Percentiles rank a stretch among this genome's conserved stretches.
Conservation (phyloP, 352 stramenopile genomes). For the Phytophthora pisi region DNA sequence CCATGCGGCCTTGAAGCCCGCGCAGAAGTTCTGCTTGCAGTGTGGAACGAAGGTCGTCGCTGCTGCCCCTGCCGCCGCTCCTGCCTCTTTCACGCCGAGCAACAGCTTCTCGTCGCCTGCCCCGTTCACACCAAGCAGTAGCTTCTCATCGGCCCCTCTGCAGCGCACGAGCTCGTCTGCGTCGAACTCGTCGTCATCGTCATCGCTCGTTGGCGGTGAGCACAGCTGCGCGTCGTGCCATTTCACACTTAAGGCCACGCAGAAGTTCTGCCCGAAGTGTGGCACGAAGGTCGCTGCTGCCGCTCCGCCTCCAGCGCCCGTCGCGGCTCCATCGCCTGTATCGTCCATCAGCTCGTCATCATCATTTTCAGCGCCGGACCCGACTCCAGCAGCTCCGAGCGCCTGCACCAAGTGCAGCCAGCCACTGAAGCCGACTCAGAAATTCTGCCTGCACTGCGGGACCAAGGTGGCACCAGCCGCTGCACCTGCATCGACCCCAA, state of each 20-base stretch:
- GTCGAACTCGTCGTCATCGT: constrained; percentile 38
- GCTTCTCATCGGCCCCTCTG: constrained; percentile 23
- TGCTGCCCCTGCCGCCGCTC: not conserved
- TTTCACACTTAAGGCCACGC: constrained; percentile 56
- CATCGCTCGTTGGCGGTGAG: constrained; percentile 24
- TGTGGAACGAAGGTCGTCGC: constrained; percentile 55
- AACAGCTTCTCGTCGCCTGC: constrained; percentile 27
- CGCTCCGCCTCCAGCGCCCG: constrained; percentile 12
- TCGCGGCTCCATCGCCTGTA: constrained; percentile 28
- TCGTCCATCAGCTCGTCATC: constrained; percentile 41
- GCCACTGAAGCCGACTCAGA: constrained; percentile 63
- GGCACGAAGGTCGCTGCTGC: constrained; percentile 41
- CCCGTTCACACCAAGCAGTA: constrained; percentile 21
- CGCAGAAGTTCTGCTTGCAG: constrained; percentile 77
- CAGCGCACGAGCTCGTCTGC: constrained; percentile 31
- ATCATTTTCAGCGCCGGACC: constrained; percentile 28
- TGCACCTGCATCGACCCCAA: constrained; percentile 17
- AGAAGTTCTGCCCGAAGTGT: constrained; percentile 87
- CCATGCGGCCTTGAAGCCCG: constrained; percentile 23
- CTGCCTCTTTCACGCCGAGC: constrained; percentile 18
- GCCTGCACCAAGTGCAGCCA: constrained; percentile 56
- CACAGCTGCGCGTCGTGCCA: constrained; percentile 54
- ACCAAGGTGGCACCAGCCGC: constrained; percentile 47
- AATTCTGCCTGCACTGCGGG: constrained; percentile 83
- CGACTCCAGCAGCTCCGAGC: constrained; percentile 13